Conservation (phyloP, 495 filamentous ascomycete genomes). For the Collariella sp. region DNA sequence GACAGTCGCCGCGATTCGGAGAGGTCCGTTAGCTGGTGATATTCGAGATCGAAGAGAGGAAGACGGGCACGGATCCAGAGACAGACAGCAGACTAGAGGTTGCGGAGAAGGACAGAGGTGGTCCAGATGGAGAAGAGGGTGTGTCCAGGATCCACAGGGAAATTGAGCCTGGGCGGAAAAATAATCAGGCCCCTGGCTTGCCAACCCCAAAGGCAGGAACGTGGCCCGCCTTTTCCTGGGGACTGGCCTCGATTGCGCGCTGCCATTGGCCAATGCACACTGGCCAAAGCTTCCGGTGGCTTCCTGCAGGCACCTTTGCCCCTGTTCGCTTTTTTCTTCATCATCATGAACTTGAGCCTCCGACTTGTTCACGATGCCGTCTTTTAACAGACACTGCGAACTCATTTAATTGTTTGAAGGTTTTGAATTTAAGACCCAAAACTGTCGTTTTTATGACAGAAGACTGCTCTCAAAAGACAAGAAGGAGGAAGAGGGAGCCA, state of each 20-base stretch:
- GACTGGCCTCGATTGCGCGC: not conserved
- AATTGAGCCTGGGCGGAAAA: slow-evolving; percentile 15
- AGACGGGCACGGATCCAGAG: not conserved
- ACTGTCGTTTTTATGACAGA: too few relatives aligned
- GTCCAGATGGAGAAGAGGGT: not conserved
- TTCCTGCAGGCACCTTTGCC: not conserved
- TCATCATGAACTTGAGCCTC: not conserved
- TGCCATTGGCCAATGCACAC: slow-evolving; percentile 9
- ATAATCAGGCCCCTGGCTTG: not conserved
- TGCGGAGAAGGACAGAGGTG: slow-evolving; percentile 4
- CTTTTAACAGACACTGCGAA: too few relatives aligned
- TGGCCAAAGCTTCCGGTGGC: not conserved
- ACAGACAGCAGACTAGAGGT: not conserved
- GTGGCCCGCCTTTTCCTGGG: not conserved
- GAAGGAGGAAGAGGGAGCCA: not conserved
- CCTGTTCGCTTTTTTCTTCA: not conserved
- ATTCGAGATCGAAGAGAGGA: not conserved
- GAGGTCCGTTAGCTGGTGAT: not conserved
- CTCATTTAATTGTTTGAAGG: too few relatives aligned
- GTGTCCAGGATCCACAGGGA: slow-evolving; percentile 12
- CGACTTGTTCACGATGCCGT: too few relatives aligned
- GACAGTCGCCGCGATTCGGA: not conserved
- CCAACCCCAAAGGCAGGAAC: not conserved
- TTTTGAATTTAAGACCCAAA: too few relatives aligned
- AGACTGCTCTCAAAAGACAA: too few relatives aligned